phyloP scores from a whole-genome alignment of 1,284 basidiomycete genomes.

The Irpex rosettiformis region DNA sequence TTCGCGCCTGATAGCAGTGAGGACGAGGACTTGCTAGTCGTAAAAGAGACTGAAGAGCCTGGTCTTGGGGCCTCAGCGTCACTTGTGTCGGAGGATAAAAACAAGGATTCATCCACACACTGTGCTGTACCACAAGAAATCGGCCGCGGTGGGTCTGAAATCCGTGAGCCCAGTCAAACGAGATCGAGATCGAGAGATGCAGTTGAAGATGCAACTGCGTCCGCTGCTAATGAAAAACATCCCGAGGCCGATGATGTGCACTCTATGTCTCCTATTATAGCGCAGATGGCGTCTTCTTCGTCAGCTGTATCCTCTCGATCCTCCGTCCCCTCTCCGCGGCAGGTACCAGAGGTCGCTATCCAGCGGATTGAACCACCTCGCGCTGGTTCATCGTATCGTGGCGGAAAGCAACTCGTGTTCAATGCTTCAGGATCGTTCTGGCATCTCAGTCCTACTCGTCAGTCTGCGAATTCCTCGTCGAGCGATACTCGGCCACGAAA shows the following conservation, averaged over 20 bases:
- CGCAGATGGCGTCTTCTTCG: background rate
- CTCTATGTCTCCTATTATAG: background rate
- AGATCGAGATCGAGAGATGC: no score
- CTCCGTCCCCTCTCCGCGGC: background rate
- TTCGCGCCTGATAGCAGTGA: background rate
- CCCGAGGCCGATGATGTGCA: background rate
- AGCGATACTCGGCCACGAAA: slow-evolving; percentile 21
- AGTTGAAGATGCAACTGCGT: background rate
- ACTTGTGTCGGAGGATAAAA: background rate
- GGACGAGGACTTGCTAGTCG: background rate
- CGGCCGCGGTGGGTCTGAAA: no score
- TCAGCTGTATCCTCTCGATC: background rate
- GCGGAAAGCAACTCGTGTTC: slow-evolving; percentile 41
- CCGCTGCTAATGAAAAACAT: background rate
- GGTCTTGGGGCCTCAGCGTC: background rate
- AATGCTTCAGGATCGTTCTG: slow-evolving; percentile 44
- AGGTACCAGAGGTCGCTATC: background rate
- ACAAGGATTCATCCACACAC: no score
- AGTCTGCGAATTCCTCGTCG: slow-evolving; percentile 3
- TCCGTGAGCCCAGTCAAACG: no score
- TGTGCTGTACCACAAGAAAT: no score
- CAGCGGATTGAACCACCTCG: background rate
- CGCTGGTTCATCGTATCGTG: background rate
- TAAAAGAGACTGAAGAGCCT: background rate
- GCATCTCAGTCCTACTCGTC: slow-evolving; percentile 30